A percentile compares a stretch with the other conserved stretches of the same genome.
Evolutionary conservation across 306 rosid genomes (phyloP).

Genomic region (Vigna nakashimae): DNA sequence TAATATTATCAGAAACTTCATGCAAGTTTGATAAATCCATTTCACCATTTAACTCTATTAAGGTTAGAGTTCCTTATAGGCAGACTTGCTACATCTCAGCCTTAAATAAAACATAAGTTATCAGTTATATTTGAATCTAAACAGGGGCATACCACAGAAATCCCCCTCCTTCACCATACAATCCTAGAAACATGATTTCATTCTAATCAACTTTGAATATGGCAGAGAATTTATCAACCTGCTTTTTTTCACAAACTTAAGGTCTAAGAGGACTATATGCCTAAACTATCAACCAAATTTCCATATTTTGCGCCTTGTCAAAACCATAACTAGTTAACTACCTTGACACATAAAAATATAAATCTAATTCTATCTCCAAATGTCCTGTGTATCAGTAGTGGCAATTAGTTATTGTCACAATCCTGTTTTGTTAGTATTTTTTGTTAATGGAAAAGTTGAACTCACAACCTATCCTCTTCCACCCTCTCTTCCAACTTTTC

Average conservation of each 20-base stretch:
- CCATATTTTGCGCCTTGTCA: neutral
- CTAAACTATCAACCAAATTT: neutral
- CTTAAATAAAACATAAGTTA: neutral
- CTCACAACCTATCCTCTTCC: too few relatives aligned
- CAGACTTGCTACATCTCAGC: neutral
- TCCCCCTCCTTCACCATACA: neutral
- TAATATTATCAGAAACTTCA: slow-evolving; percentile 21
- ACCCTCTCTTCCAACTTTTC: too few relatives aligned
- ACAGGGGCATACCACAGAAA: neutral
- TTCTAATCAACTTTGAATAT: neutral
- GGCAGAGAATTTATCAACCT: neutral
- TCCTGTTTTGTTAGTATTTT: neutral
- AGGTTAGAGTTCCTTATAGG: neutral
- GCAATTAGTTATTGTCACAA: neutral
- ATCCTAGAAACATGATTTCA: slow-evolving; percentile 11
- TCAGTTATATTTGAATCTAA: slow-evolving; percentile 14
- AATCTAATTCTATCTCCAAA: slow-evolving; percentile 10
- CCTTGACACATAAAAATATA: neutral
- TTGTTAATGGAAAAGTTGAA: too few relatives aligned
- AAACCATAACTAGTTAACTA: neutral
- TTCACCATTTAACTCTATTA: neutral
- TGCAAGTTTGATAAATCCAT: neutral
- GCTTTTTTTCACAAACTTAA: too few relatives aligned
- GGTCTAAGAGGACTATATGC: neutral
- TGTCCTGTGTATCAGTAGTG: neutral